Percentiles rank a stretch among this genome's conserved stretches.
Conservation (phyloP, 305 asterid genomes). For the Fraxinus baroniana region DNA sequence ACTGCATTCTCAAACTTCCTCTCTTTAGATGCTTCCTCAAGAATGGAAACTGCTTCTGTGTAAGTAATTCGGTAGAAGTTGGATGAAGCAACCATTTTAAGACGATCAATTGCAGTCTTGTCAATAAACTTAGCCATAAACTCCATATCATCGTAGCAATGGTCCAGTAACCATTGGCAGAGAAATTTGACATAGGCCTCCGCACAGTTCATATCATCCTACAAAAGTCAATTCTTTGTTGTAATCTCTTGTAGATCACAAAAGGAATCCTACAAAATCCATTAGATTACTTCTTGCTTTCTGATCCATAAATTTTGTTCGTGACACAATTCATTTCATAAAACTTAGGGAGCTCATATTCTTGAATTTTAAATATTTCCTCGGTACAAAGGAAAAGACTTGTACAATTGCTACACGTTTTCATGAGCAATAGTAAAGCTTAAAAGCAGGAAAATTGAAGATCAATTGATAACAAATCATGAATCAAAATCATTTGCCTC, state of each 20-base stretch:
- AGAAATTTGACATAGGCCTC: constrained; percentile 89
- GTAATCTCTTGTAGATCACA: constrained; percentile 13
- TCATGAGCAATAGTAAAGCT: background rate
- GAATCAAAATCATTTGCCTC: background rate
- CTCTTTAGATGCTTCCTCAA: constrained; percentile 69
- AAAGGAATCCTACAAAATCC: background rate
- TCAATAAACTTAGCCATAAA: constrained; percentile 65
- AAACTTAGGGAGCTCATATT: background rate
- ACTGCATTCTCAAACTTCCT: constrained; percentile 83
- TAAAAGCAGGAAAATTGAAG: background rate
- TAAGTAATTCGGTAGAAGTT: constrained; percentile 68
- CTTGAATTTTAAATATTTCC: background rate
- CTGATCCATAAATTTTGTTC: background rate
- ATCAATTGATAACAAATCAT: background rate
- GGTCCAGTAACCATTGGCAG: constrained; percentile 87
- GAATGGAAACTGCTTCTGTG: constrained; percentile 78
- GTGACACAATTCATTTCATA: background rate
- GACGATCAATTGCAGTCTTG: constrained; percentile 66
- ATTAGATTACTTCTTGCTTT: background rate
- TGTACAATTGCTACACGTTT: background rate
- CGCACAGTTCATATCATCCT: constrained; percentile 98
- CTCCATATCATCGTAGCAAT: constrained; percentile 92
- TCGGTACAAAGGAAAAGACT: background rate
- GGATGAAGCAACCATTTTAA: constrained; percentile 74
- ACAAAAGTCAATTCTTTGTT: constrained; percentile 21